Conservation (phyloP, 192 early-diverging fungal species). For the Linnemannia elongata region DNA sequence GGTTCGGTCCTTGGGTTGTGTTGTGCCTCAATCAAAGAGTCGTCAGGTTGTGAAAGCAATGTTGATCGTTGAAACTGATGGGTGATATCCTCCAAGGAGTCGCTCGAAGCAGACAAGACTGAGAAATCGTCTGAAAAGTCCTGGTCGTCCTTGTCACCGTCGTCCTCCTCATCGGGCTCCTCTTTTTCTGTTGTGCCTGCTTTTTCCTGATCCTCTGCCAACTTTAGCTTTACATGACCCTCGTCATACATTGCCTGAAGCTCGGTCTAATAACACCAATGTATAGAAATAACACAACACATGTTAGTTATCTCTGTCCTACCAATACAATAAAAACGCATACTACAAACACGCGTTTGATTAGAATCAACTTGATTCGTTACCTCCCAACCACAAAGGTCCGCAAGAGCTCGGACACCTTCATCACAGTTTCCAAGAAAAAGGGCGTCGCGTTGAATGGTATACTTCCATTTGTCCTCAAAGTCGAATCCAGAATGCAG, state of each 20-base stretch:
- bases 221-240: conserved; percentile 25
- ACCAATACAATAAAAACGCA: background rate
- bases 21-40: background rate
- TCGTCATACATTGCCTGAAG: conserved; percentile 49
- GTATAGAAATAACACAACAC: background rate
- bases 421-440: conserved; percentile 89
- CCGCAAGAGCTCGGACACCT: conserved; percentile 76
- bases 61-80: conserved; percentile 28
- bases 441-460: conserved; percentile 82
- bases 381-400: conserved; percentile 81
- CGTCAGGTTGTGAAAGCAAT: conserved; percentile 18
- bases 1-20: background rate
- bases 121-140: conserved; percentile 7
- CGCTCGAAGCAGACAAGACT: background rate
- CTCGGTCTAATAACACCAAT: conserved; percentile 22
- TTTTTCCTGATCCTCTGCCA: conserved; percentile 12
- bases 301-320: background rate
- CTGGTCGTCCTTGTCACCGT: conserved; percentile 29
- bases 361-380: background rate
- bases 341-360: background rate
- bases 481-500: conserved; percentile 84
- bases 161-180: conserved; percentile 24
- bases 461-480: conserved; percentile 69
- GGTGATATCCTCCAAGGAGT: conserved; percentile 37
- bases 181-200: background rate